Conservation (phyloP, 2,329 filamentous ascomycete genomes). For the Paraconiothyrium brasiliense region DNA sequence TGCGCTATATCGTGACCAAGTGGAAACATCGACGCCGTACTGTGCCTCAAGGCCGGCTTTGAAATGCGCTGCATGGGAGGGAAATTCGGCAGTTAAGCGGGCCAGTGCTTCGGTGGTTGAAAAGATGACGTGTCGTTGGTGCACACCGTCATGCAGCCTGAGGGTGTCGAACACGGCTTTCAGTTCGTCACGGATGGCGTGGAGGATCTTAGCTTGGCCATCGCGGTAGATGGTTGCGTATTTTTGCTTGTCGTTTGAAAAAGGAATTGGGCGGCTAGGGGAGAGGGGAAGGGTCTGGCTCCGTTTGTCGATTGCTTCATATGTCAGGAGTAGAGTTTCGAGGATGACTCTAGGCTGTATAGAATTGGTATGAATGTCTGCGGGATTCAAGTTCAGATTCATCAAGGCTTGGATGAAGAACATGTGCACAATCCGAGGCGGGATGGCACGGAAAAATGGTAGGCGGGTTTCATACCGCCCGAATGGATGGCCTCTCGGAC, state of each 20-base stretch:
- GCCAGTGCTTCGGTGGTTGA: conserved; percentile 25
- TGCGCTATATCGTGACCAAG: background rate
- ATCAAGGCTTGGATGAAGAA: conserved; percentile 41
- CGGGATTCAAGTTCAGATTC: conserved; percentile 27
- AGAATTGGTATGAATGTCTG: conserved; percentile 20
- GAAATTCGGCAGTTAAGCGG: conserved; percentile 23
- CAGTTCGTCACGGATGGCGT: conserved; percentile 35
- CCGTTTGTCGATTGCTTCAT: conserved; percentile 35
- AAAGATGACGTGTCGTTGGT: conserved; percentile 24
- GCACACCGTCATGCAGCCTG: conserved; percentile 12
- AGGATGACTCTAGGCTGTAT: conserved; percentile 34
- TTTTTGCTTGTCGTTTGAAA: conserved; percentile 49
- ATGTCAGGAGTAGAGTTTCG: conserved; percentile 32
- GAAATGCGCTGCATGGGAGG: conserved; percentile 21
- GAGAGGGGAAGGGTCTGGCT: conserved; percentile 30
- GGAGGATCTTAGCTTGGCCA: conserved; percentile 48
- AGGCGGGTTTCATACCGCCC: conserved; percentile 44
- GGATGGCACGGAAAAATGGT: conserved; percentile 45
- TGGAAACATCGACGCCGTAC: conserved; percentile 15
- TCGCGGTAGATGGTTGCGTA: conserved; percentile 56
- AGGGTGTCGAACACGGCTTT: conserved; percentile 24
- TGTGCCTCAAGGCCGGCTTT: conserved; percentile 23
- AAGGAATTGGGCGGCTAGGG: background rate
- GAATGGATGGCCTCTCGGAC: conserved; percentile 40
- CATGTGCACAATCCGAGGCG: conserved; percentile 44